These are phyloP conservation scores for Stevia rebaudiana DNA, from an alignment of 140 eudicot genomes.

Conservation along the genomic window DNA sequence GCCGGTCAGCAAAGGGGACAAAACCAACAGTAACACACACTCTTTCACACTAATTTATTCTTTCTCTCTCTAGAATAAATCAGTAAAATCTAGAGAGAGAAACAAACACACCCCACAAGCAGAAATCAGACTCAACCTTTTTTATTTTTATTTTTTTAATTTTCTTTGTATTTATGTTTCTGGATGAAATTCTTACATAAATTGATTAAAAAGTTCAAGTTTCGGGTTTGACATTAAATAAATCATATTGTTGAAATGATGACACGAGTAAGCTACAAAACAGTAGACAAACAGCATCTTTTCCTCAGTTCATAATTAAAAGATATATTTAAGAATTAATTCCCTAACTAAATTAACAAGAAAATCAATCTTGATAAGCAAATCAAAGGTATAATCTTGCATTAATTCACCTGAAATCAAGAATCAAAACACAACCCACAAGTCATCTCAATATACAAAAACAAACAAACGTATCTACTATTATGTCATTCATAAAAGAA, in stretches of 20 bases:
- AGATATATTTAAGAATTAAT: not conserved
- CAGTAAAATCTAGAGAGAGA: conserved; percentile 31
- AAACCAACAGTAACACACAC: conserved; percentile 55
- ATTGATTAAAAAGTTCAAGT: not conserved
- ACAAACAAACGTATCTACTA: too few relatives aligned
- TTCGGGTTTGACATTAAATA: conserved; percentile 17
- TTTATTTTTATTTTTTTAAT: not conserved
- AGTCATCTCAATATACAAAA: too few relatives aligned
- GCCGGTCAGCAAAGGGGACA: conserved; percentile 86
- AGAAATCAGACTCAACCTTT: conserved; percentile 41
- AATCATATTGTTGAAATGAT: not conserved
- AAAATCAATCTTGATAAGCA: conserved; percentile 18
- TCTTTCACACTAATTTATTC: conserved; percentile 54
- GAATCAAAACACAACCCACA: conserved; percentile 41
- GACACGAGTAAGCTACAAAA: conserved; percentile 44
- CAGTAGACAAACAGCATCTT: conserved; percentile 78
- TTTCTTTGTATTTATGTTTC: not conserved
- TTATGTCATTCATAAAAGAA: too few relatives aligned
- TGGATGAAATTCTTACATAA: conserved; percentile 6
- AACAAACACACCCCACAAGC: conserved; percentile 26
- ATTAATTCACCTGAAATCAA: conserved; percentile 24
- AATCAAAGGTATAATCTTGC: conserved; percentile 15
- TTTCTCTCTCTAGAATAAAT: conserved; percentile 28
- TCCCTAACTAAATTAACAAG: conserved; percentile 17
- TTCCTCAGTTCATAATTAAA: conserved; percentile 8